Evolutionary conservation across 768 basidiomycete genomes (phyloP).

Genomic region (Boletus patriciae): DNA sequence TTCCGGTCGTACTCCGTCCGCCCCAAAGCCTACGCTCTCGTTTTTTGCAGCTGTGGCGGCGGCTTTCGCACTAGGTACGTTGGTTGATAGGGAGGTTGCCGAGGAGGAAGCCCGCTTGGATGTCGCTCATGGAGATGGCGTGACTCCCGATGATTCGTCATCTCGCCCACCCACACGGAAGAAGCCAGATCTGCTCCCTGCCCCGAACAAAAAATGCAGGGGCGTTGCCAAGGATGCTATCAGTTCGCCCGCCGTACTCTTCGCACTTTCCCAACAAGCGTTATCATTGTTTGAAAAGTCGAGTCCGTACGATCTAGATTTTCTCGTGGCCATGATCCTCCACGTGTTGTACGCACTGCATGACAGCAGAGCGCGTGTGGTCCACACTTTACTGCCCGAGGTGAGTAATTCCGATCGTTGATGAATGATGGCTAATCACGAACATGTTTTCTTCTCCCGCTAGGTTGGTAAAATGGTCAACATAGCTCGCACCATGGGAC

Average conservation of each 20-base stretch:
- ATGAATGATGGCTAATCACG: conserved; percentile 24
- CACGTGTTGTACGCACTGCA: conserved; percentile 55
- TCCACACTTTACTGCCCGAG: conserved; percentile 33
- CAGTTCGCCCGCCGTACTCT: conserved; percentile 40
- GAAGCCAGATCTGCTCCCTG: conserved; percentile 20
- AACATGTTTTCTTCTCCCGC: not conserved
- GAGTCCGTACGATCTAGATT: conserved; percentile 52
- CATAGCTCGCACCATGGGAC: conserved; percentile 61
- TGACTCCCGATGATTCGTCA: conserved; percentile 24
- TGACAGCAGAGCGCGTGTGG: conserved; percentile 46
- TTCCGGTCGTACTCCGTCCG: conserved; percentile 9
- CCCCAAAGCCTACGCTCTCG: conserved; percentile 27
- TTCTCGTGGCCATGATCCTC: conserved; percentile 56
- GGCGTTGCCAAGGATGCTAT: conserved; percentile 29
- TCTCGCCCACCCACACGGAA: conserved; percentile 22
- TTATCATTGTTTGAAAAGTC: conserved; percentile 45
- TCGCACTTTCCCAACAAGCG: conserved; percentile 50
- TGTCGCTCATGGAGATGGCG: conserved; percentile 19
- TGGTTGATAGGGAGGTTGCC: conserved; percentile 34
- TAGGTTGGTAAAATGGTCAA: conserved; percentile 72
- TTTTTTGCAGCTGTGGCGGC: conserved; percentile 63
- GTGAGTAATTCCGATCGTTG: conserved; percentile 30
- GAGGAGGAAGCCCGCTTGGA: conserved; percentile 30
- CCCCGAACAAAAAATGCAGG: conserved; percentile 27
- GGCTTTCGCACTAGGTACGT: conserved; percentile 59